These are phyloP conservation scores for Alternaria metachromatica DNA, from an alignment of 2,329 filamentous ascomycete genomes.

Conservation along the genomic window DNA sequence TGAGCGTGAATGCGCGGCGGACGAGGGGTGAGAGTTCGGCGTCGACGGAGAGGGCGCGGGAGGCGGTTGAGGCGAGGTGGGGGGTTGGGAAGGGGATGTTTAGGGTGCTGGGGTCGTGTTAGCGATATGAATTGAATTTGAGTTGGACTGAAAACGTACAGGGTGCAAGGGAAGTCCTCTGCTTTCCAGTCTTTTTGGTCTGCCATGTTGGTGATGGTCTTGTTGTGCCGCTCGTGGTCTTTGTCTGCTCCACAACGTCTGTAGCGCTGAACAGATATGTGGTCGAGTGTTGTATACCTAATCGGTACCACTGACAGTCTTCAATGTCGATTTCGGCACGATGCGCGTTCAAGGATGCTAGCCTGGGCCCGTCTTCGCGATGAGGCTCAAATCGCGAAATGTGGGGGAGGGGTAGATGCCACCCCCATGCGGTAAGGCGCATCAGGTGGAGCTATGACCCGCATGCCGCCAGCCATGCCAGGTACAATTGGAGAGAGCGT, in stretches of 20 bases:
- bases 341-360: not conserved
- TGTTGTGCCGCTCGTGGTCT: not conserved
- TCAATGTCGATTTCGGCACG: not conserved
- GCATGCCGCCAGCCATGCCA: constrained; percentile 13
- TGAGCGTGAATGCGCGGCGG: constrained; percentile 70
- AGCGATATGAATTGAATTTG: not conserved
- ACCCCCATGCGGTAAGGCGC: constrained; percentile 6
- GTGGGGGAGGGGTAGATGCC: constrained; percentile 19
- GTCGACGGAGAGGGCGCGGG: constrained; percentile 81
- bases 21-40: constrained; percentile 88
- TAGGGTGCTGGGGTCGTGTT: constrained; percentile 63
- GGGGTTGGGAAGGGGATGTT: constrained; percentile 81
- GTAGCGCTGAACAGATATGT: not conserved
- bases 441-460: constrained; percentile 13
- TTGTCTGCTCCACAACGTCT: not conserved
- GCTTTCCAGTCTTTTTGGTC: constrained; percentile 15
- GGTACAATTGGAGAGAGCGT: constrained; percentile 20
- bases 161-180: constrained; percentile 48
- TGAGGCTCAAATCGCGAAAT: constrained; percentile 26
- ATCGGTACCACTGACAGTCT: rapidly evolving
- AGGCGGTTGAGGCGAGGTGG: constrained; percentile 77
- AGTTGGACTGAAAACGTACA: constrained; percentile 34
- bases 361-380: not conserved
- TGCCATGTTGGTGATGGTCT: constrained; percentile 20
- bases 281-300: not conserved